Evolutionary conservation across 73 alveolate genomes (phyloP), one percentile per base, ranked within the genome.

Genomic region (Loxodes magnus): DNA sequence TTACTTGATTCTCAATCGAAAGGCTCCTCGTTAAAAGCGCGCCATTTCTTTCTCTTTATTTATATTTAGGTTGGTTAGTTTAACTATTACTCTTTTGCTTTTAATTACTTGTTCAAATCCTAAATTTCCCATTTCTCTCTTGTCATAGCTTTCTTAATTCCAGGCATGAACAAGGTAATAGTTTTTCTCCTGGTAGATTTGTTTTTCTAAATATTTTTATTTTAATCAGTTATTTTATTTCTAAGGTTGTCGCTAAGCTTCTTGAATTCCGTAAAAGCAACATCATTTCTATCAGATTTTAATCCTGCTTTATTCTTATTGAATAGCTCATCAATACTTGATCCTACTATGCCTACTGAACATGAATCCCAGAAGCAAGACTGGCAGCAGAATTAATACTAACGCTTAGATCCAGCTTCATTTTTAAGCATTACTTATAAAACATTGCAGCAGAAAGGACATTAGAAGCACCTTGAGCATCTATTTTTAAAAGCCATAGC

Each of bases 381-480:
- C 7, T 25, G 15, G 46, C 59, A 46, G 22, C 50, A 37, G 17
- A 46, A n/a, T n/a, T n/a, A 46, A 24, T 46, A 41, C 43, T 46
- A 46, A 24, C 22, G 26, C 34, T 46, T 46, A 6, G 22, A 15
- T 10, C n/a, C 10, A 2, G 22, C 27, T 10, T 7, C 0, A 1
- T 10, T 1, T 20, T 10, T 12, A 1, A 12, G 17, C 50, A 10
- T 10, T n/a, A 46, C n/a, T 46, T 16, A 19, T 1, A 71, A 39
- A 12, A 35, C 39, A 24, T 42, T 41, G 24, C 51, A 53, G 58
- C 85, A 71, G 22, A 46, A 38, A 23, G 85, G 77, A 49, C 85
- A 71, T 28, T 49, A 38, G 24, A 71, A 49, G 28, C 52, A 50
- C n/a, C 65, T 31, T 20, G 70, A 16, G 38, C 85, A 63, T 25